Evolutionary conservation across 495 filamentous ascomycete genomes (phyloP).

Genomic region (Penicillium lagena): DNA sequence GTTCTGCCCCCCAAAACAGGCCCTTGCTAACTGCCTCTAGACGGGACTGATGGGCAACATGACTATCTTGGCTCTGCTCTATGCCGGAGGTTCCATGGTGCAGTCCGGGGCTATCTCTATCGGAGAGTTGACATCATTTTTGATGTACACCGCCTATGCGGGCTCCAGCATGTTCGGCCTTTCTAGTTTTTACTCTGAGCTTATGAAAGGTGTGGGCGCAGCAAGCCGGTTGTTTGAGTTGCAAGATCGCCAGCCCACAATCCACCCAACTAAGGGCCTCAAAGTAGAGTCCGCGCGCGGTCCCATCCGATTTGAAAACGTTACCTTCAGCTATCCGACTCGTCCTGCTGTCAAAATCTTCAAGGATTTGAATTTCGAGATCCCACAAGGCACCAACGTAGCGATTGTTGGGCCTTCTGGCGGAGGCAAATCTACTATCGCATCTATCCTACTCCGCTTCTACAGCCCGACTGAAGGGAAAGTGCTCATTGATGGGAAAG

Average conservation of each 20-base stretch:
- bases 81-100: conserved; percentile 86
- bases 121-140: conserved; percentile 90
- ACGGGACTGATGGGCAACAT: conserved; percentile 90
- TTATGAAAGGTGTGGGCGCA: conserved; percentile 98
- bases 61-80: conserved; percentile 88
- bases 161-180: conserved; percentile 87
- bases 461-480: conserved; percentile 74
- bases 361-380: conserved; percentile 79
- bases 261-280: conserved; percentile 72
- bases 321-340: conserved; percentile 86
- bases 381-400: conserved; percentile 87
- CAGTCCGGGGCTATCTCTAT: conserved; percentile 77
- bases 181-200: conserved; percentile 92
- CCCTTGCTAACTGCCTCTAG: conserved; percentile 24
- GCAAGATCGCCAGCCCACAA: conserved; percentile 84
- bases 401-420: conserved; percentile 95
- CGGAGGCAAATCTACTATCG: conserved; percentile 93
- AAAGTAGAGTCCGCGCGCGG: conserved; percentile 78
- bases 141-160: conserved; percentile 96
- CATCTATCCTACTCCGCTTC: conserved; percentile 80
- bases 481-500: conserved; percentile 77
- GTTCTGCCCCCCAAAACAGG: neutral
- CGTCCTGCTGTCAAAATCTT: conserved; percentile 88
- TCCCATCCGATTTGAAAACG: conserved; percentile 76
- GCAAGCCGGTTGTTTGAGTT: conserved; percentile 93